Base-by-base conservation (phyloP, 352 stramenopile genomes). In the Pythium dissimile region DNA sequence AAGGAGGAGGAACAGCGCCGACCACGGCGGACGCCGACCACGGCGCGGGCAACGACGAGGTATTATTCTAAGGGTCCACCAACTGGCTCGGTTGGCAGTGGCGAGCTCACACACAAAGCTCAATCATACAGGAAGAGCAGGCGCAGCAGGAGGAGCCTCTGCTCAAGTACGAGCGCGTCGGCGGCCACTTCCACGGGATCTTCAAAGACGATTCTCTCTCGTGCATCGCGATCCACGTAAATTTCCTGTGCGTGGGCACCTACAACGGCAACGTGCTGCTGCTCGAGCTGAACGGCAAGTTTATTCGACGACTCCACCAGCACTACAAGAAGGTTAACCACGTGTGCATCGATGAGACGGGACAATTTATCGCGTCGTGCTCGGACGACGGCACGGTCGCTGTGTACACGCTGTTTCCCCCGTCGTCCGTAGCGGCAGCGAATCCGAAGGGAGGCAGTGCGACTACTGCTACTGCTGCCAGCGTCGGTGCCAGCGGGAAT, bases 301-400 rank as follows among this genome's bases (percentile, higher is more conserved):
- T 92, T 64, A 85, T 94, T 51, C 81, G 82, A 7, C 80, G 81
- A 0, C 68, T 94, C 43, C 84, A 94, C 50, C 81, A 94, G 55
- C 84, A 94, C 66, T 91, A 91, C 69, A 94, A 94, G 64, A 92
- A 92, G 50, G 84, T 94, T 11, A 90, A 94, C 60, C 72, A 89
- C 53, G 80, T 94, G 46, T 87, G 75, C 54, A 89, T 94, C 39
- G 84, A 94, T 53, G 84, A 94, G 56, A 91, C 81, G 0, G 84
- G 84, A 0, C 80, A 92, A 73, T 89, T 83, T 55, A 94, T 94
- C 38, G 84, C 83, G 2, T 94, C 84, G 11, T 92, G 84, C 61
- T 94, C 84, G 35, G 84, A 94, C 44, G 84, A 94, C 44, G 84
- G 84, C 26, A 94, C 84, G 1, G 84, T 94, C 21, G 84, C 81